Conservation (phyloP, 169 alveolate genomes). For the Blepharisma undulans region DNA sequence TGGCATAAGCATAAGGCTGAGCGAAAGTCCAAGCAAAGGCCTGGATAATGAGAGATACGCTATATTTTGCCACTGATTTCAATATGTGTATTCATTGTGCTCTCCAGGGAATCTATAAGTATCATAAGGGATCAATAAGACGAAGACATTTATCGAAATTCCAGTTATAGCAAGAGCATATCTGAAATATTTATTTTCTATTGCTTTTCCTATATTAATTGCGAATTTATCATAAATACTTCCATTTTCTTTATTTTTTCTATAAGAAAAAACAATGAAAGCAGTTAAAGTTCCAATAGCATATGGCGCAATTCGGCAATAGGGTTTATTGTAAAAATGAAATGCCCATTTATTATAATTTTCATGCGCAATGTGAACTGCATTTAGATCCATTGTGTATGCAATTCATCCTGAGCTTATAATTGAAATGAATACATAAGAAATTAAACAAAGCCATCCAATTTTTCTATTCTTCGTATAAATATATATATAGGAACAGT, state of each 20-base stretch:
- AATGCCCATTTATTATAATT: not conserved
- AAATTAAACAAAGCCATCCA: not conserved
- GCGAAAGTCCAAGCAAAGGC: not conserved
- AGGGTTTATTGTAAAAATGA: slow-evolving; percentile 11
- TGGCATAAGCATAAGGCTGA: not conserved
- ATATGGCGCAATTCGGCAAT: slow-evolving; percentile 26
- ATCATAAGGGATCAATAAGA: not conserved
- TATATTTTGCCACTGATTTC: not conserved
- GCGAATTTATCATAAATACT: not conserved
- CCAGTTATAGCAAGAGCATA: not conserved
- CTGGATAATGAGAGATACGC: not conserved
- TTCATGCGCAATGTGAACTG: not conserved
- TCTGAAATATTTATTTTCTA: not conserved
- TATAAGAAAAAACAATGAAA: not conserved
- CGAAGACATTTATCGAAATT: not conserved
- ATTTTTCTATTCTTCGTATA: not conserved
- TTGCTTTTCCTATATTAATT: not conserved
- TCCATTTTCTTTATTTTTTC: not conserved
- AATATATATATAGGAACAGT: slow-evolving; percentile 30
- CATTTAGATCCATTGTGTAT: not conserved
- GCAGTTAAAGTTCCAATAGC: not conserved
- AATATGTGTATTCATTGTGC: not conserved
- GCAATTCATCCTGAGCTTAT: not conserved
- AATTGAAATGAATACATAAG: not conserved
- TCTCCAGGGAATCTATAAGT: not conserved